A percentile compares a stretch with the other conserved stretches of the same genome.
phyloP scores from a whole-genome alignment of 1,139 yeast genomes.

The Scheffersomyces titani region DNA sequence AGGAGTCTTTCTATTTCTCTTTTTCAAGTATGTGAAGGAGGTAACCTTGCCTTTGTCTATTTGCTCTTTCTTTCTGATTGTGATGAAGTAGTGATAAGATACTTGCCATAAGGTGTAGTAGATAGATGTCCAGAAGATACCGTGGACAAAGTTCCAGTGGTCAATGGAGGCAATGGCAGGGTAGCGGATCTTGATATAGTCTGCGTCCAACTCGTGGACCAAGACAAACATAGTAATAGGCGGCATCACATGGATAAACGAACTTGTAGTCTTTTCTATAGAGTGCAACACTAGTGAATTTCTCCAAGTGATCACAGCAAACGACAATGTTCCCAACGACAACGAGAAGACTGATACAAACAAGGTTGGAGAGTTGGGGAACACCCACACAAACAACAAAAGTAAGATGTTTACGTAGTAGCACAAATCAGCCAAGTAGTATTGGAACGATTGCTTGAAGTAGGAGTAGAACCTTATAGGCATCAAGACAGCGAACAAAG shows the following conservation, averaged over 20 bases:
- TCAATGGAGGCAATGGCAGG: slow-evolving; percentile 75
- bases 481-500: slow-evolving; percentile 61
- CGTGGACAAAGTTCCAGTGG: slow-evolving; percentile 71
- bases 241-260: slow-evolving; percentile 90
- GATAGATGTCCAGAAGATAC: slow-evolving; percentile 78
- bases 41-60: slow-evolving; percentile 86
- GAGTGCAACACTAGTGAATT: slow-evolving; percentile 91
- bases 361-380: slow-evolving; percentile 70
- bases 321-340: slow-evolving; percentile 84
- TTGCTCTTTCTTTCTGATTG: slow-evolving; percentile 74
- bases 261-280: slow-evolving; percentile 89
- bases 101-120: slow-evolving; percentile 92
- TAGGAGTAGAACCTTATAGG: slow-evolving; percentile 86
- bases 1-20: slow-evolving; percentile 61
- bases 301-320: slow-evolving; percentile 96
- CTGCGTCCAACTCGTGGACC: slow-evolving; percentile 72
- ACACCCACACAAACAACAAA: slow-evolving; percentile 75
- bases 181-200: slow-evolving; percentile 57
- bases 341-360: slow-evolving; percentile 85
- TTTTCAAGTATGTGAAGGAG: slow-evolving; percentile 81
- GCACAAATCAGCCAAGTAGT: slow-evolving; percentile 90
- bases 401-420: slow-evolving; percentile 81
- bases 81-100: slow-evolving; percentile 86
- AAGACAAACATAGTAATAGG: slow-evolving; percentile 87
- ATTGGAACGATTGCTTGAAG: slow-evolving; percentile 76